A percentile compares a stretch with the other conserved stretches of the same genome.
Evolutionary conservation across 75 land plant species (phyloP).

Genomic region (Isoetes taiwanensis): DNA sequence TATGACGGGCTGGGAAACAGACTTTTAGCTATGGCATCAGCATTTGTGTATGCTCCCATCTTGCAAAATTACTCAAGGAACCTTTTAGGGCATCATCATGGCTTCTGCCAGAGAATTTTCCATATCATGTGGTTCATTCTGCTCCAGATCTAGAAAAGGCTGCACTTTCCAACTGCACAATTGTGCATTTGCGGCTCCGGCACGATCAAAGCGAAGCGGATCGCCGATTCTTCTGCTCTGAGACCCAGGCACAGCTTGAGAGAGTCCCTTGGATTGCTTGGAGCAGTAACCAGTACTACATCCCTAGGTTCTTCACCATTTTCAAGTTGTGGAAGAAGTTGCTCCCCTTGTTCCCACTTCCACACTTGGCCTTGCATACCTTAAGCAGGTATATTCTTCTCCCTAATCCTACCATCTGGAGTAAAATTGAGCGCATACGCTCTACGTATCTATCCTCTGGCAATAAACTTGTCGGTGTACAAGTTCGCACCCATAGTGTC

Average conservation of each 20-base stretch:
- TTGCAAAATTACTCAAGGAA: neutral
- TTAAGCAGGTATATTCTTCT: constrained; percentile 7
- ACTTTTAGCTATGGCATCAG: neutral
- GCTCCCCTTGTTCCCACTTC: constrained; percentile 11
- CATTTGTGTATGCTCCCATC: neutral
- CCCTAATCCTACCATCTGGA: constrained; percentile 13
- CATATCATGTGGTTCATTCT: neutral
- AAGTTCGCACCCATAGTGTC: constrained; percentile 12
- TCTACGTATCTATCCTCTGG: constrained; percentile 1
- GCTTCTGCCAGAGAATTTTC: constrained; percentile 16
- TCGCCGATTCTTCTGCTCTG: constrained; percentile 13
- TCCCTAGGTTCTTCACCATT: constrained; percentile 12
- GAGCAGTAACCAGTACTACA: constrained; percentile 14
- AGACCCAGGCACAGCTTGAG: constrained; percentile 1
- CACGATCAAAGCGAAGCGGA: constrained; percentile 10
- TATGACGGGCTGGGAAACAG: neutral
- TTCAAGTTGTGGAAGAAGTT: constrained; percentile 4
- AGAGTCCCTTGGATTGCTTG: constrained; percentile 20
- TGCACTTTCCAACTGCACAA: neutral
- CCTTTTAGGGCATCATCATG: constrained; percentile 12
- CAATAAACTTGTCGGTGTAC: constrained; percentile 10
- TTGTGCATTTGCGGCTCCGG: constrained; percentile 26
- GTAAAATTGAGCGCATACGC: constrained; percentile 1
- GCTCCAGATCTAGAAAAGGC: constrained; percentile 4
- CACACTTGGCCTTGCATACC: constrained; percentile 4